phyloP scores from a whole-genome alignment of 2,329 filamentous ascomycete species.

The Paecilomyces niveus region DNA sequence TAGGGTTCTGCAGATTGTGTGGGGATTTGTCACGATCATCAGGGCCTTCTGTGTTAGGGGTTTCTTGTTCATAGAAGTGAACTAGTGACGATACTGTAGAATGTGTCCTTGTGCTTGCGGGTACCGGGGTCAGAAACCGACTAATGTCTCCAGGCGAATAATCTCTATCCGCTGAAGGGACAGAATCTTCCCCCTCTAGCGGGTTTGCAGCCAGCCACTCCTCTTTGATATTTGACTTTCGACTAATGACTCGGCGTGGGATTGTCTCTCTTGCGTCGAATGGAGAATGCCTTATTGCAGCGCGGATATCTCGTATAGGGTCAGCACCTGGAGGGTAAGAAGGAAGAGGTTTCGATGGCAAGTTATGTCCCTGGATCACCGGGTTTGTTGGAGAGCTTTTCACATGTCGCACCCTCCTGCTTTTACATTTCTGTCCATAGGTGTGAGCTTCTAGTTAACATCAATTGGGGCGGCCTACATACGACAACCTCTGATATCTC shows the following conservation, averaged over 20 bases:
- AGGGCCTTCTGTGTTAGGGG: neutral
- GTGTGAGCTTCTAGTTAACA: neutral
- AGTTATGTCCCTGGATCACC: neutral
- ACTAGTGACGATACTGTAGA: neutral
- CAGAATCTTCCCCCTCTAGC: neutral
- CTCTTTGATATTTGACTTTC: neutral
- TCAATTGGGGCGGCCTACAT: neutral
- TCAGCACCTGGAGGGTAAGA: neutral
- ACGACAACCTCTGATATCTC: neutral
- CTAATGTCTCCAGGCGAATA: neutral
- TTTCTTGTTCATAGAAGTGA: neutral
- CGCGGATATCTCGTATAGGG: neutral
- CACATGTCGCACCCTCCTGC: neutral
- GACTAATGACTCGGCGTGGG: neutral
- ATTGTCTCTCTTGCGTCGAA: neutral
- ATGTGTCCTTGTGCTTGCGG: neutral
- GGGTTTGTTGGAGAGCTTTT: neutral
- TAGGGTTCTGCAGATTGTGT: neutral
- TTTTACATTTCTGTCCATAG: neutral
- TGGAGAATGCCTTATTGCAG: neutral
- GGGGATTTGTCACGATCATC: neutral
- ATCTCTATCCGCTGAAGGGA: neutral
- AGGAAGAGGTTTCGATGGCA: neutral
- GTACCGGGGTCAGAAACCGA: neutral
- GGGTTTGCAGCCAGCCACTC: neutral